These are phyloP conservation scores for Fusarium paranaense DNA, from an alignment of 2,329 filamentous ascomycete genomes.

Conservation along the genomic window DNA sequence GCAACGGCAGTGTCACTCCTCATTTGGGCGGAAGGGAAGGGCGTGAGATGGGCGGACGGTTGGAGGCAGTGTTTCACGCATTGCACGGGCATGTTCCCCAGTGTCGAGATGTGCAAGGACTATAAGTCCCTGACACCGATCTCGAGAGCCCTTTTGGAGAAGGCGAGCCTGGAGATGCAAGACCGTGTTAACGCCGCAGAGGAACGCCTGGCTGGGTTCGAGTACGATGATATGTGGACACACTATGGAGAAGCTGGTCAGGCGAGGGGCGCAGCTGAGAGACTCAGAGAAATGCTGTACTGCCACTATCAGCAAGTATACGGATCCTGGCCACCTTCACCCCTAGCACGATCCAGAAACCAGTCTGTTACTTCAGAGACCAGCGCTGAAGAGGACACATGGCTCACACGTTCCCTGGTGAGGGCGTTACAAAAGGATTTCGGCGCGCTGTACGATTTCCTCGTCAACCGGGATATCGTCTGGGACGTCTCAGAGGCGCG, in stretches of 20 bases:
- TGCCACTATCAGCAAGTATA: constrained; percentile 67
- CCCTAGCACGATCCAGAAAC: constrained; percentile 43
- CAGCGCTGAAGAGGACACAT: constrained; percentile 59
- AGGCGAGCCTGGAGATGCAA: constrained; percentile 70
- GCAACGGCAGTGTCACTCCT: constrained; percentile 71
- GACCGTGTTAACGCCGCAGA: constrained; percentile 72
- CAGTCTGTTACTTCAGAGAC: constrained; percentile 29
- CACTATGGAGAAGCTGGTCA: constrained; percentile 57
- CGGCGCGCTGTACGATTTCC: constrained; percentile 75
- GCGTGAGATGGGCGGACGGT: constrained; percentile 73
- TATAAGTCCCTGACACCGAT: constrained; percentile 70
- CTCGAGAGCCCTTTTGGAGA: constrained; percentile 71
- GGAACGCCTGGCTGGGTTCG: constrained; percentile 69
- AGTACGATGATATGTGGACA: constrained; percentile 72
- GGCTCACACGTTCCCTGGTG: constrained; percentile 70
- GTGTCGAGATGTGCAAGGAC: constrained; percentile 64
- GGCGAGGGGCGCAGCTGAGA: constrained; percentile 67
- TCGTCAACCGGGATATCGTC: constrained; percentile 74
- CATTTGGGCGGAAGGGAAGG: constrained; percentile 73
- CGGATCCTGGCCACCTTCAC: constrained; percentile 74
- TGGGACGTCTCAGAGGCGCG: constrained; percentile 74
- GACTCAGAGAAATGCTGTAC: constrained; percentile 70
- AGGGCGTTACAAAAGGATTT: constrained; percentile 73
- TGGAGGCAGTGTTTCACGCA: constrained; percentile 77
- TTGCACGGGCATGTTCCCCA: constrained; percentile 71